Conservation (phyloP, 106 monocot species). For the Cymbidium sinense region DNA sequence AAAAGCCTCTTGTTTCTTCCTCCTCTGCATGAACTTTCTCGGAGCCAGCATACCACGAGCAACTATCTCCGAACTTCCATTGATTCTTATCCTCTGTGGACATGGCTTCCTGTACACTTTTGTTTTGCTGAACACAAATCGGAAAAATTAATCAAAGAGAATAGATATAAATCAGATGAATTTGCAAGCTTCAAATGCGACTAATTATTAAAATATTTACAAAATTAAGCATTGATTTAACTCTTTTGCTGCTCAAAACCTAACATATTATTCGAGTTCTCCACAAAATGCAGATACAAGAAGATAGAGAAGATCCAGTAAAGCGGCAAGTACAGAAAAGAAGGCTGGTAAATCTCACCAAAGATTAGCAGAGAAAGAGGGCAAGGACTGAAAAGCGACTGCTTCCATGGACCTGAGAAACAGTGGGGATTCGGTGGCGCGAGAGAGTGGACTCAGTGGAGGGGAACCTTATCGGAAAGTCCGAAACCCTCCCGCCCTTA, state of each 20-base stretch:
- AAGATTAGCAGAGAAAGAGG: slow-evolving; percentile 55
- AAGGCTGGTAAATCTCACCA: slow-evolving; percentile 19
- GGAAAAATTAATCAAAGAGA: neutral
- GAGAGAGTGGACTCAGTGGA: neutral
- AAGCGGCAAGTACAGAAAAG: neutral
- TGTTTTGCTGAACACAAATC: slow-evolving; percentile 32
- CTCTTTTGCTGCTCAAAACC: neutral
- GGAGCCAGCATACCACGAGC: slow-evolving; percentile 76
- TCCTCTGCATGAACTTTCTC: slow-evolving; percentile 91
- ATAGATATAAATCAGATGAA: neutral
- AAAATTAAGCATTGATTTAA: neutral
- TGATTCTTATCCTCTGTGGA: slow-evolving; percentile 19
- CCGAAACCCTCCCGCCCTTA: slow-evolving; percentile 8
- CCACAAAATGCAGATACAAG: neutral
- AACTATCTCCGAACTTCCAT: slow-evolving; percentile 45
- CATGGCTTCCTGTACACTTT: slow-evolving; percentile 17
- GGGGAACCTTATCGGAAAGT: neutral
- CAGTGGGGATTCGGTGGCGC: neutral
- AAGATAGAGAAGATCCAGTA: neutral
- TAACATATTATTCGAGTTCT: neutral
- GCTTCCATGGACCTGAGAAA: slow-evolving; percentile 21
- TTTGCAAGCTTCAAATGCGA: neutral
- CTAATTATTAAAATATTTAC: neutral
- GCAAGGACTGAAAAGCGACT: slow-evolving; percentile 33
- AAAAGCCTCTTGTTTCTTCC: slow-evolving; percentile 67